Evolutionary conservation across 2,329 filamentous ascomycete species (phyloP).

Genomic region (Neurospora crassa): DNA sequence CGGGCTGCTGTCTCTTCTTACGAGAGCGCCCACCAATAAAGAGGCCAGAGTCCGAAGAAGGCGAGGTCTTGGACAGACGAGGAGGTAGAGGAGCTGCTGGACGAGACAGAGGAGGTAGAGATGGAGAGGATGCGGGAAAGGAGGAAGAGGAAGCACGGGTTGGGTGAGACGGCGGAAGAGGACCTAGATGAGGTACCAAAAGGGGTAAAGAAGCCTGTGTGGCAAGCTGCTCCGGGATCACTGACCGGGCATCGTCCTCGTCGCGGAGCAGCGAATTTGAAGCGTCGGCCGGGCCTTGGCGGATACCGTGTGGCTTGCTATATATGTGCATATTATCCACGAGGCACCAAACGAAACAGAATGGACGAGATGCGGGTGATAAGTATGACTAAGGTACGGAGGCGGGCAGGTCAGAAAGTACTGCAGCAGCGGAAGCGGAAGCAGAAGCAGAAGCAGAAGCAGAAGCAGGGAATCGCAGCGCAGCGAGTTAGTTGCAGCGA

Average conservation of each 20-base stretch:
- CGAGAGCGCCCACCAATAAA: slow-evolving; percentile 8
- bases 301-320: slow-evolving; percentile 13
- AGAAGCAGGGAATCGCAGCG: not conserved
- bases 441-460: not conserved
- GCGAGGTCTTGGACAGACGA: slow-evolving; percentile 14
- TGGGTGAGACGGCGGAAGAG: not conserved
- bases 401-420: slow-evolving; percentile 6
- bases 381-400: slow-evolving; percentile 8
- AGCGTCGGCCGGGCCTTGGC: slow-evolving; percentile 1
- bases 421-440: not conserved
- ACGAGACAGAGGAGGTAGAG: not conserved
- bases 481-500: not conserved
- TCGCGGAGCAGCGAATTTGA: not conserved
- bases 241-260: not conserved
- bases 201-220: slow-evolving; percentile 3
- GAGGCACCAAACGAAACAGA: slow-evolving; percentile 4
- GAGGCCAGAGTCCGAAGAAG: slow-evolving; percentile 11
- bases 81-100: not conserved
- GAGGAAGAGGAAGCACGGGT: slow-evolving; percentile 1
- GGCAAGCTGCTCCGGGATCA: not conserved
- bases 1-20: slow-evolving; percentile 20
- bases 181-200: not conserved
- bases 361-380: slow-evolving; percentile 9
- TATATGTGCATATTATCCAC: slow-evolving; percentile 14
- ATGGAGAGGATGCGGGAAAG: not conserved